Conservation (phyloP, 2,329 filamentous ascomycete species). For the Ascocoryne sarcoides region DNA sequence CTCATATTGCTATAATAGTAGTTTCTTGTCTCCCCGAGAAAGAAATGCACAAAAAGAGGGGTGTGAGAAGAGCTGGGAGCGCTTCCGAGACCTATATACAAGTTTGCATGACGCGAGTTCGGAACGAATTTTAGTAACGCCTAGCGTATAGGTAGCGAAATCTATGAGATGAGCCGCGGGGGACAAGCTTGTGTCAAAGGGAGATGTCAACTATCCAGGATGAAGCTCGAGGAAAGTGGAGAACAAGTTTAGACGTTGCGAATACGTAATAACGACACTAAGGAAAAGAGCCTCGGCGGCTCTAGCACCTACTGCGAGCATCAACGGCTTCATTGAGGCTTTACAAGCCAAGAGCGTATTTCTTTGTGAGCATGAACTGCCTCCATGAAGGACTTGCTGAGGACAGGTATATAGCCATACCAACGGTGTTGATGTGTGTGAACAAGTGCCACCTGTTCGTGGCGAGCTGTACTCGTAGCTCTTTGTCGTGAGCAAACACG, state of each 20-base stretch:
- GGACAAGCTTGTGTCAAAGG: slow-evolving; percentile 13
- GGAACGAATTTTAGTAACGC: slow-evolving; percentile 3
- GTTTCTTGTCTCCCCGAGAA: background rate
- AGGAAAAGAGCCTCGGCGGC: slow-evolving; percentile 1
- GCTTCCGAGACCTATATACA: too few relatives aligned
- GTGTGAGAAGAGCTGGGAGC: background rate
- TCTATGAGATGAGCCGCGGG: slow-evolving; percentile 4
- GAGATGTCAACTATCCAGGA: slow-evolving; percentile 13
- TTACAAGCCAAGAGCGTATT: too few relatives aligned
- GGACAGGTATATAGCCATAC: too few relatives aligned
- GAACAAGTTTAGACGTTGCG: background rate
- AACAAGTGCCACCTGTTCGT: too few relatives aligned
- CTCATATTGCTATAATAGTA: background rate
- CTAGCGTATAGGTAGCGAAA: too few relatives aligned
- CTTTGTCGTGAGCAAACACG: too few relatives aligned
- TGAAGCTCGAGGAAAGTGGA: slow-evolving; percentile 8
- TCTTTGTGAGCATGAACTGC: too few relatives aligned
- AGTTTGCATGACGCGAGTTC: too few relatives aligned
- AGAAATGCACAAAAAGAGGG: slow-evolving; percentile 8
- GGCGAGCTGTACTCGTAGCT: too few relatives aligned
- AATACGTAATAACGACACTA: slow-evolving; percentile 11
- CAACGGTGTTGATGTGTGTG: too few relatives aligned
- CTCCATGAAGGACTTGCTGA: too few relatives aligned
- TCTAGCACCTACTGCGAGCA: background rate
- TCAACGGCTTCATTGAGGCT: background rate